Conservation (phyloP, 1,139 yeast species). For the Hyphopichia wangnamkhiaoensis region DNA sequence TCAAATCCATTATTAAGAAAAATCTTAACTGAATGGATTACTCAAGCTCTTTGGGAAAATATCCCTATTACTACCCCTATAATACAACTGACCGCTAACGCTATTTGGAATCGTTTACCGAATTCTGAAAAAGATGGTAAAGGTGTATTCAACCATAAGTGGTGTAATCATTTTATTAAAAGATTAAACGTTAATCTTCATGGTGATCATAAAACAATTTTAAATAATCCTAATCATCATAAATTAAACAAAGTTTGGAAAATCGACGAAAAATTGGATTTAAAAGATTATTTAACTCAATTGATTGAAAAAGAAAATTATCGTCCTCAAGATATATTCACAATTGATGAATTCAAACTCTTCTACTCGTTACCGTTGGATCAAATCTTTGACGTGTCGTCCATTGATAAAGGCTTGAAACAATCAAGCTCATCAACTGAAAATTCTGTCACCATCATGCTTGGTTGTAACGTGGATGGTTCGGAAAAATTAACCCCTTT, state of each 20-base stretch:
- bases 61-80: constrained; percentile 67
- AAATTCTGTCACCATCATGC: constrained; percentile 58
- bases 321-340: constrained; percentile 55
- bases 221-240: constrained; percentile 28
- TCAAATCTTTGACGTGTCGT: constrained; percentile 52
- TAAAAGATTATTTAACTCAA: constrained; percentile 35
- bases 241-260: constrained; percentile 62
- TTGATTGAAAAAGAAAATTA: constrained; percentile 36
- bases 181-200: constrained; percentile 54
- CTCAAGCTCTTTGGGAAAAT: constrained; percentile 67
- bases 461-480: constrained; percentile 65
- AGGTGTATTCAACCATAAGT: constrained; percentile 63
- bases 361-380: constrained; percentile 65
- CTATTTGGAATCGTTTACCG: constrained; percentile 65
- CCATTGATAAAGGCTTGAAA: constrained; percentile 47
- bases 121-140: constrained; percentile 57
- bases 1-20: constrained; percentile 57
- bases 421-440: constrained; percentile 51
- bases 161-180: constrained; percentile 62
- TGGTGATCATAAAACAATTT: constrained; percentile 47
- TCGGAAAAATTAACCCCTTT: constrained; percentile 61
- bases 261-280: constrained; percentile 54
- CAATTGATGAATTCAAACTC: constrained; percentile 61
- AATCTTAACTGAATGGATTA: constrained; percentile 66
- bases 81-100: constrained; percentile 62